A percentile compares a stretch with the other conserved stretches of the same genome.
phyloP scores from a whole-genome alignment of 352 stramenopile species.

The Phytophthora colocasiae region DNA sequence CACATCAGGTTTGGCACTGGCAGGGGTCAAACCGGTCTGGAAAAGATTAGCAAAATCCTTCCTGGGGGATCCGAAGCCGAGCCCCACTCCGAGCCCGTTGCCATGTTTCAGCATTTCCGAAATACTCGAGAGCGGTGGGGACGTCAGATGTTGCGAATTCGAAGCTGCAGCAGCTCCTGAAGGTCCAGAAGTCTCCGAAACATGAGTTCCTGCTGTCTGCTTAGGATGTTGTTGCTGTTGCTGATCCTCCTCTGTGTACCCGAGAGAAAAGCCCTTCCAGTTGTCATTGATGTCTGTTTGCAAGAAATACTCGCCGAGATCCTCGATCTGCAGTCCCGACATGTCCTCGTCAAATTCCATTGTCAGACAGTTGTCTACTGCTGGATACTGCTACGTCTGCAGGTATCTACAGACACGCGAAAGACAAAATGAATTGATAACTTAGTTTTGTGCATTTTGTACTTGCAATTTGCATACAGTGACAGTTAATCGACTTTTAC shows the following conservation, averaged over 20 bases:
- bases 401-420: too few relatives aligned
- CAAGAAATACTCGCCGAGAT: constrained; percentile 76
- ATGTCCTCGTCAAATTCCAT: constrained; percentile 81
- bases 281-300: constrained; percentile 66
- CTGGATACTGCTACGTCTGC: constrained; percentile 5
- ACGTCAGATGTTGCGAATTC: constrained; percentile 39
- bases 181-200: background rate
- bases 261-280: constrained; percentile 77
- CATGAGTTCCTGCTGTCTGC: constrained; percentile 7
- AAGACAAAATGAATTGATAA: too few relatives aligned
- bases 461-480: background rate
- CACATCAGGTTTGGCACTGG: constrained; percentile 29
- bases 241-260: constrained; percentile 65
- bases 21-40: constrained; percentile 33
- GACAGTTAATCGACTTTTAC: too few relatives aligned
- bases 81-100: constrained; percentile 27
- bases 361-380: constrained; percentile 3
- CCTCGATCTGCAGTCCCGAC: constrained; percentile 76
- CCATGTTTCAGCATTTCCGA: constrained; percentile 54
- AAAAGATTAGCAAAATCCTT: constrained; percentile 45
- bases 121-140: constrained; percentile 52
- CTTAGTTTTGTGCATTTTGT: constrained; percentile 3
- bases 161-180: constrained; percentile 11
- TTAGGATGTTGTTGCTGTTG: constrained; percentile 22
- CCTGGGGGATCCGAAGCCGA: constrained; percentile 35